Base-by-base conservation (phyloP, 257 asterid genomes). In the Capsicum pubescens region DNA sequence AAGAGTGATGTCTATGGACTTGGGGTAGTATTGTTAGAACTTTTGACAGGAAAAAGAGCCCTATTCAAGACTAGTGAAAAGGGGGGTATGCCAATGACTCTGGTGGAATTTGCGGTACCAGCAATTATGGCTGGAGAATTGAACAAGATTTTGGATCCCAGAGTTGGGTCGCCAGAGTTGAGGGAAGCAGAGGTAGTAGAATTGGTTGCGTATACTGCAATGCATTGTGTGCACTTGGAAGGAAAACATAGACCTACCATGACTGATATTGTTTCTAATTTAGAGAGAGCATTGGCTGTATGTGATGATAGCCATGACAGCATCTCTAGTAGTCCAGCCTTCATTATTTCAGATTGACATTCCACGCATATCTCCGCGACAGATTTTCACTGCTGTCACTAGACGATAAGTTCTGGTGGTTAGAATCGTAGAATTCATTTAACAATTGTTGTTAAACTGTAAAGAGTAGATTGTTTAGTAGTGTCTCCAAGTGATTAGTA, bases 1-100 rank as follows among this genome's bases (percentile, higher is more conserved):
- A 84, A 84, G 70, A 77, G 86, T 21, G 86, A 84, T 52, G 86
- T 84, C 19, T 84, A 84, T 61, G 86, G 86, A 11, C 39, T 84
- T 5, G 87, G 87, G 9, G 87, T 84, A 2, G 80, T 84, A 44
- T 4, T 84, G 12, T 69, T 84, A 52, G 87, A 84, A 44, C 87
- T 84, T 55, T 64, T 84, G 52, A 78, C 84, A 1, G 87, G 87
- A 32, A 84, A 84, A 54, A 79, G 74, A 55, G 84, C 87, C 32
- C n/a, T 84, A 60, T 84, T 66, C 58, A 84, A 50, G 68, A 26
- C 56, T 67, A 44, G 79, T 17, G 84, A 79, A 61, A 60, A 9
- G 1, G 82, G 86, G 16, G 35, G 63, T 70, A 14, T 50, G 19
- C 86, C 78, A 46, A 76, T 77, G 44, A 61, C 26, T 46, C 55